Evolutionary conservation across 306 rosid species (phyloP).

Genomic region (Medicago arabica): DNA sequence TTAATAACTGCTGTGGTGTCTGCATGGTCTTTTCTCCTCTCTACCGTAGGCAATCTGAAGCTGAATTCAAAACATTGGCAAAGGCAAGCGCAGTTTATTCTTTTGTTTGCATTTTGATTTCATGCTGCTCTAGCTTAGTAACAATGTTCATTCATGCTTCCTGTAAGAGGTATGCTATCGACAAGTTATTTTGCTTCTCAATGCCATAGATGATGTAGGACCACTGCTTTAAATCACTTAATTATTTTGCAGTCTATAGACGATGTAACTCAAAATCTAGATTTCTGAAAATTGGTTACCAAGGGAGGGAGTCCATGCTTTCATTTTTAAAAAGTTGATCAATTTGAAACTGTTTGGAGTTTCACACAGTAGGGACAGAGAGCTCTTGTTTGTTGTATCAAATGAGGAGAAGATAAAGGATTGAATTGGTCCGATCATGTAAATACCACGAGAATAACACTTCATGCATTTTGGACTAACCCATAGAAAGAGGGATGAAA

Average conservation of each 20-base stretch:
- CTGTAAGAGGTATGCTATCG: constrained; percentile 4
- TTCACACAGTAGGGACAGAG: background rate
- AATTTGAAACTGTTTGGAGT: background rate
- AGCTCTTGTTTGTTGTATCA: constrained; percentile 5
- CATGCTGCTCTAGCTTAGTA: constrained; percentile 8
- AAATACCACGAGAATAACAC: constrained; percentile 5
- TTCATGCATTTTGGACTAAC: background rate
- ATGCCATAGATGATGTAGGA: constrained; percentile 5
- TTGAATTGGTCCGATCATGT: background rate
- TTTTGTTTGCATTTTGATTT: background rate
- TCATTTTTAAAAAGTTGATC: background rate
- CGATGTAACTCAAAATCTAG: background rate
- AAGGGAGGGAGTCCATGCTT: background rate
- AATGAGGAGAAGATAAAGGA: background rate
- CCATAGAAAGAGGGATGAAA: background rate
- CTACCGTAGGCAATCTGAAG: constrained; percentile 65
- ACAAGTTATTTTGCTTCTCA: constrained; percentile 1
- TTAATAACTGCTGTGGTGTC: constrained; percentile 72
- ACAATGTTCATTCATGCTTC: constrained; percentile 17
- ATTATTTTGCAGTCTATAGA: background rate
- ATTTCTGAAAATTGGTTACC: background rate
- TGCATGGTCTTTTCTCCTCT: constrained; percentile 94
- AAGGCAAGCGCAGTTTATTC: constrained; percentile 60
- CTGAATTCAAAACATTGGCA: constrained; percentile 83
- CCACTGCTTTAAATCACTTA: background rate